These are phyloP conservation scores for Aspergillus spinulosporus DNA, from an alignment of 2,329 filamentous ascomycete genomes.

Conservation along the genomic window DNA sequence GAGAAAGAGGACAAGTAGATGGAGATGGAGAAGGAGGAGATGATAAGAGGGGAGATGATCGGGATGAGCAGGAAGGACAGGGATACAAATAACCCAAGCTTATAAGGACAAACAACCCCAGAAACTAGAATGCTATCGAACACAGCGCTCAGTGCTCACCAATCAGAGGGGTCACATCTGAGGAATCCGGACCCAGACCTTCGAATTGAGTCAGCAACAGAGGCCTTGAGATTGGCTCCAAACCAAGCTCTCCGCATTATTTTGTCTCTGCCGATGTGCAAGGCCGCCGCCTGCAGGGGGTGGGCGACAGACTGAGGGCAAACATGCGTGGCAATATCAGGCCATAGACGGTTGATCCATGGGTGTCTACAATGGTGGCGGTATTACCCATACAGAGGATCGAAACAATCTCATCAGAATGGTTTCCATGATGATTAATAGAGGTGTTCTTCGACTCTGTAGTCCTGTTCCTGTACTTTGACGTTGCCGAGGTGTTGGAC, in stretches of 20 bases:
- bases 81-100: slow-evolving; percentile 19
- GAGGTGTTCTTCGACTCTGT: background rate
- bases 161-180: slow-evolving; percentile 18
- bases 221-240: background rate
- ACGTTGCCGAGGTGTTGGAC: background rate
- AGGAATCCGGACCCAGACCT: slow-evolving; percentile 22
- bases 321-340: background rate
- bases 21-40: slow-evolving; percentile 6
- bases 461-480: background rate
- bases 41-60: slow-evolving; percentile 15
- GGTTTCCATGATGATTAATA: slow-evolving; percentile 2
- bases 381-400: too few species aligned
- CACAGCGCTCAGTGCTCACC: slow-evolving; percentile 10
- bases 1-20: slow-evolving; percentile 17
- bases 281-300: too few species aligned
- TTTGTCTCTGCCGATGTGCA: too few species aligned
- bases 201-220: slow-evolving; percentile 24
- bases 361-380: background rate
- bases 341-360: background rate
- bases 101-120: slow-evolving; percentile 7
- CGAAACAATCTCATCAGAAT: background rate
- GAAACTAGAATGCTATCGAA: slow-evolving; percentile 13
- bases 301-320: too few species aligned
- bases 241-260: slow-evolving; percentile 22
- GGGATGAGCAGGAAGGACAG: slow-evolving; percentile 21